Evolutionary conservation across 345 rosid species (phyloP).

Genomic region (Pistacia integerrima): DNA sequence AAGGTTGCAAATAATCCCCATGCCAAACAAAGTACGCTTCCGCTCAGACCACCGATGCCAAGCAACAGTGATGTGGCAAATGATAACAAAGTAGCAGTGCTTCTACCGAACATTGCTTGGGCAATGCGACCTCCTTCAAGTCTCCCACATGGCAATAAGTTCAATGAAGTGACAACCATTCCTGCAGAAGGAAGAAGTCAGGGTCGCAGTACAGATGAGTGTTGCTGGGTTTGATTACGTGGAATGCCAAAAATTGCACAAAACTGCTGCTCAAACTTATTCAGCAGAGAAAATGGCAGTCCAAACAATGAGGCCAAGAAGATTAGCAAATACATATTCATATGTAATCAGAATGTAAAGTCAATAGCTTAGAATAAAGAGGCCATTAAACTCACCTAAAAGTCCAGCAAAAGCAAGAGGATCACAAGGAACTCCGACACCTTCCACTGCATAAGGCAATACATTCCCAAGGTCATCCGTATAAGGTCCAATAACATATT

Average conservation of each 20-base stretch:
- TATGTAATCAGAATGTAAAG: background rate
- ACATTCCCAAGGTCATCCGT: slow-evolving; percentile 92
- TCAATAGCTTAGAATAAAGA: background rate
- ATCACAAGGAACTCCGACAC: slow-evolving; percentile 89
- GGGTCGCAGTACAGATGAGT: background rate
- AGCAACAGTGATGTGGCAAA: slow-evolving; percentile 79
- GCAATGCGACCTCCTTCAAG: slow-evolving; percentile 97
- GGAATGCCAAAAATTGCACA: too few species aligned
- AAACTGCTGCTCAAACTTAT: too few species aligned
- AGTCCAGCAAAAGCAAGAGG: slow-evolving; percentile 98
- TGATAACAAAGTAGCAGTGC: slow-evolving; percentile 68
- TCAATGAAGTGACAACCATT: slow-evolving; percentile 92
- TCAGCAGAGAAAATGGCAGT: background rate
- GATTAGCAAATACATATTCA: background rate
- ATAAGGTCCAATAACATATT: slow-evolving; percentile 85
- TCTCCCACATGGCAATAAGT: slow-evolving; percentile 90
- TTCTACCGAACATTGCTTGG: slow-evolving; percentile 92
- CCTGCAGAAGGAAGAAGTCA: slow-evolving; percentile 42
- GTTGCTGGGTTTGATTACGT: background rate
- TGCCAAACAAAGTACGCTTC: slow-evolving; percentile 84
- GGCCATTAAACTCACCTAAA: slow-evolving; percentile 52
- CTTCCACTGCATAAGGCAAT: slow-evolving; percentile 91
- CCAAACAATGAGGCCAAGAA: background rate
- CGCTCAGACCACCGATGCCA: slow-evolving; percentile 76
- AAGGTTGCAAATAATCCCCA: slow-evolving; percentile 95